phyloP scores from a whole-genome alignment of 2,329 filamentous ascomycete species.

The Aquanectria penicillioides region DNA sequence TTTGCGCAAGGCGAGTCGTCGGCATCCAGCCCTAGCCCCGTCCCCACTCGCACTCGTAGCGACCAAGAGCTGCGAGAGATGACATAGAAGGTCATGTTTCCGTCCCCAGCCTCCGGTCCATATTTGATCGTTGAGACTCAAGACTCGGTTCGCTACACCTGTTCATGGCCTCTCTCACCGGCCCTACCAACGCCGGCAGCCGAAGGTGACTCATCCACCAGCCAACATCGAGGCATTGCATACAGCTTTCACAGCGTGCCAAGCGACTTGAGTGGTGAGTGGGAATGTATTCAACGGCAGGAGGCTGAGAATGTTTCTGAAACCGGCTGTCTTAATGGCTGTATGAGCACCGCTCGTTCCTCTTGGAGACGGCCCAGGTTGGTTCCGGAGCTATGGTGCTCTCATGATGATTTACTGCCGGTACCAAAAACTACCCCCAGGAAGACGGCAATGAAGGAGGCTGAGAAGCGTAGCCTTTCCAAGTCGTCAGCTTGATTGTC shows the following conservation, averaged over 20 bases:
- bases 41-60: constrained; percentile 38
- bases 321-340: background rate
- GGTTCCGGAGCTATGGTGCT: constrained; percentile 5
- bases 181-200: background rate
- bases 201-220: background rate
- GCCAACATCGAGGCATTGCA: background rate
- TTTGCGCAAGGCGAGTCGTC: constrained; percentile 42
- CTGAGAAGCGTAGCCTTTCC: constrained; percentile 4
- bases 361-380: background rate
- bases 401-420: background rate
- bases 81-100: constrained; percentile 56
- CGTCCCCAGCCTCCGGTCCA: constrained; percentile 41
- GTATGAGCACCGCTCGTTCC: background rate
- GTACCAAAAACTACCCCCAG: background rate
- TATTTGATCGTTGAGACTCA: constrained; percentile 47
- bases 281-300: constrained; percentile 30
- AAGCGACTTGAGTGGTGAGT: constrained; percentile 26
- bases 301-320: background rate
- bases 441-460: background rate
- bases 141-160: constrained; percentile 35
- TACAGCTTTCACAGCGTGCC: constrained; percentile 22
- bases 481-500: constrained; percentile 7
- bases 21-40: constrained; percentile 28
- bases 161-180: constrained; percentile 6
- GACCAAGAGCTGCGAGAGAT: constrained; percentile 58